phyloP scores from a whole-genome alignment of 2,329 filamentous ascomycete species.

The Penicillium corylophilum region DNA sequence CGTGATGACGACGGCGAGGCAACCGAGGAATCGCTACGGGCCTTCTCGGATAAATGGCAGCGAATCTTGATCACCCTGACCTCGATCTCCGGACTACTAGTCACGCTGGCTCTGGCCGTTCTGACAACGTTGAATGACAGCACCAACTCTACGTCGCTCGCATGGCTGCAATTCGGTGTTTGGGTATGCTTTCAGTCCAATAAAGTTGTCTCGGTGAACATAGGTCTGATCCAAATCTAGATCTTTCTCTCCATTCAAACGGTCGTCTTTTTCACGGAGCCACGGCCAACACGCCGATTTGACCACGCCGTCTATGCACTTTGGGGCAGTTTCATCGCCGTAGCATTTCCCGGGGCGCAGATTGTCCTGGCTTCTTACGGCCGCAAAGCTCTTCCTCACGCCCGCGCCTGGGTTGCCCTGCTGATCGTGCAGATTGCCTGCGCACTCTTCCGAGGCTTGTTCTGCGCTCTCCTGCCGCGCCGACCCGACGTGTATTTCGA shows the following conservation, averaged over 20 bases:
- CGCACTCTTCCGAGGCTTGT: not conserved
- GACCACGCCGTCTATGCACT: not conserved
- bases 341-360: no score
- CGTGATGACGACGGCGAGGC: no score
- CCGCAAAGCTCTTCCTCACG: not conserved
- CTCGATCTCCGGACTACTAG: no score
- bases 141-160: not conserved
- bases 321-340: not conserved
- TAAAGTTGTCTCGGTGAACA: no score
- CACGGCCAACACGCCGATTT: not conserved
- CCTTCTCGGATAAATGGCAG: not conserved
- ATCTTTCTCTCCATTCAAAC: not conserved
- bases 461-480: not conserved
- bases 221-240: not conserved
- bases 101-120: no score
- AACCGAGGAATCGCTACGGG: no score
- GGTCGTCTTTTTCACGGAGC: not conserved
- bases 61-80: not conserved
- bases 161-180: not conserved
- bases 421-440: not conserved
- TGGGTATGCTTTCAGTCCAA: not conserved
- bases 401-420: not conserved
- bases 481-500: not conserved
- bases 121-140: no score
- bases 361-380: not conserved